A percentile compares a stretch with the other conserved stretches of the same genome.
Conservation (phyloP, 2,329 filamentous ascomycete genomes). For the Arachnopeziza araneosa region DNA sequence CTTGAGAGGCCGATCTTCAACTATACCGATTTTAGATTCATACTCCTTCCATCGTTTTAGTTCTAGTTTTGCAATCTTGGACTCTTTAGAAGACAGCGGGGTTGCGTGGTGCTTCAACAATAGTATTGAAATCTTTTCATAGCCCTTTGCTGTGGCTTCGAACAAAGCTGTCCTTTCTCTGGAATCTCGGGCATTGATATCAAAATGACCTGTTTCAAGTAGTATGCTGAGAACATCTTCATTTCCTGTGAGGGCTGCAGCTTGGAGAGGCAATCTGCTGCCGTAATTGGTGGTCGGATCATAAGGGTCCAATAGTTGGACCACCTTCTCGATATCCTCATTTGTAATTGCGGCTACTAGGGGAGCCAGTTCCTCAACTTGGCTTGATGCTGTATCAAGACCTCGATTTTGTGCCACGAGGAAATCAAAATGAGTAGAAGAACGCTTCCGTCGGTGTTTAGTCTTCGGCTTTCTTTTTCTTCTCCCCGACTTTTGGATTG, state of each 20-base stretch:
- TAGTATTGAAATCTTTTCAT: conserved; percentile 1
- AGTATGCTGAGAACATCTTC: conserved; percentile 1
- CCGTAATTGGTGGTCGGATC: neutral
- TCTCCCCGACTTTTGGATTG: neutral
- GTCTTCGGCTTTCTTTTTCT: neutral
- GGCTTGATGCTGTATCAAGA: neutral
- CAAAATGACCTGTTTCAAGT: conserved; percentile 1
- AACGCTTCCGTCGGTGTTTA: conserved; percentile 7
- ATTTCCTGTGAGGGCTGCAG: conserved; percentile 1
- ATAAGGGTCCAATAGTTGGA: neutral
- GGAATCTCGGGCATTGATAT: conserved; percentile 9
- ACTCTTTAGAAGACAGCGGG: conserved; percentile 5
- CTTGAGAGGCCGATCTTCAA: neutral
- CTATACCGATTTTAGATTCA: conserved; percentile 1
- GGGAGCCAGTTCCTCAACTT: neutral
- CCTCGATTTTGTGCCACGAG: neutral
- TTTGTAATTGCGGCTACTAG: neutral
- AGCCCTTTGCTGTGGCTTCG: conserved; percentile 6
- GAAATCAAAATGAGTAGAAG: conserved; percentile 7
- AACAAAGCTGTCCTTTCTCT: conserved; percentile 7
- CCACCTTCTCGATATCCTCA: neutral
- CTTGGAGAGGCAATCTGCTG: neutral
- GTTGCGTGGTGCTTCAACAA: neutral
- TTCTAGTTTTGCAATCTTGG: conserved; percentile 3
- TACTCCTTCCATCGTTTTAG: conserved; percentile 4